These are phyloP conservation scores for Ustilago xerochloae DNA, from an alignment of 1,284 basidiomycete genomes.

Conservation along the genomic window DNA sequence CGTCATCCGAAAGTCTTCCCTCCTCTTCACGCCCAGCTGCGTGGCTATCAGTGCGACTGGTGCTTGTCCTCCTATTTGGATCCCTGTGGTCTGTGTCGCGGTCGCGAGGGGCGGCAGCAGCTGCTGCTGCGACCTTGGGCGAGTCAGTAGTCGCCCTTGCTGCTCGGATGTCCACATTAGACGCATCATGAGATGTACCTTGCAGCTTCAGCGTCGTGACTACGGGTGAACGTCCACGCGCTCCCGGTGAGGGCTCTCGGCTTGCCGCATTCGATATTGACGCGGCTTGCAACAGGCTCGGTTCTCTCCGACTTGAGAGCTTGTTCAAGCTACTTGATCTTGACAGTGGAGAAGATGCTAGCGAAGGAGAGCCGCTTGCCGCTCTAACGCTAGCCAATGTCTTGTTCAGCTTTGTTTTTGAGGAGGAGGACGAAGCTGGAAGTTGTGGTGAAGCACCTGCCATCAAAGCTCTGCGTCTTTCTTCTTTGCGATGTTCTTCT, in stretches of 20 bases:
- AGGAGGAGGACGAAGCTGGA: slow-evolving; percentile 15
- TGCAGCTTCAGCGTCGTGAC: not conserved
- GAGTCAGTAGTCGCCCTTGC: slow-evolving; percentile 23
- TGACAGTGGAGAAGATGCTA: slow-evolving; percentile 19
- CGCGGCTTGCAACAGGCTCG: not conserved
- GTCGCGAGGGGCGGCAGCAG: not conserved
- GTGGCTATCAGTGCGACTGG: not conserved
- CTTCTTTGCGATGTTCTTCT: slow-evolving; percentile 44
- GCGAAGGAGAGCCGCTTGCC: not conserved
- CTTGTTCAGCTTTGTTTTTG: slow-evolving; percentile 24
- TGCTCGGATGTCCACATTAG: not conserved
- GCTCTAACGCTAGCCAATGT: slow-evolving; percentile 11
- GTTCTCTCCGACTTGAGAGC: slow-evolving; percentile 21
- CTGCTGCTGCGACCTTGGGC: slow-evolving; percentile 2
- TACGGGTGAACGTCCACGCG: not conserved
- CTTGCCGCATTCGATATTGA: slow-evolving; percentile 16
- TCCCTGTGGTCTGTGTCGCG: not conserved
- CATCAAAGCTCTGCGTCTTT: slow-evolving; percentile 38
- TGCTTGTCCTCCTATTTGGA: not conserved
- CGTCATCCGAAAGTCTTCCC: slow-evolving; percentile 1
- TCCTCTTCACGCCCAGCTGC: not conserved
- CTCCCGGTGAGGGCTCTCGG: slow-evolving; percentile 21
- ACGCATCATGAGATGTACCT: slow-evolving; percentile 10
- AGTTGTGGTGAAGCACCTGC: slow-evolving; percentile 27
- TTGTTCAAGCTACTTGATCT: slow-evolving; percentile 42